Conservation (phyloP, 345 rosid genomes). For the Moricandia moricandioides region DNA sequence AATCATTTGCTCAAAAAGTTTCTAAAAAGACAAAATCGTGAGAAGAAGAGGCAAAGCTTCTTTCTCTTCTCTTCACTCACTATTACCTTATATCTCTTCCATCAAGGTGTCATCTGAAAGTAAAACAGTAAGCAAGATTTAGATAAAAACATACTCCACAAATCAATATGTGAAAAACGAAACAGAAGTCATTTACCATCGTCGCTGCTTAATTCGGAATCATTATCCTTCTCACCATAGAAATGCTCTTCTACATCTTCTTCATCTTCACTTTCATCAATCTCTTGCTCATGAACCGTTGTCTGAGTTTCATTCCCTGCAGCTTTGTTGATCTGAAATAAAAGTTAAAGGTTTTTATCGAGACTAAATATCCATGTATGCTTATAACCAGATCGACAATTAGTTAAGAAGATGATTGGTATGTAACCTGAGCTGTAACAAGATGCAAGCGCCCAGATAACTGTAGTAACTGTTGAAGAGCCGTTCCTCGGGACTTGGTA, state of each 20-base stretch:
- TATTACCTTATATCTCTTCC: conserved; percentile 24
- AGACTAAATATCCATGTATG: neutral
- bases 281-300: conserved; percentile 31
- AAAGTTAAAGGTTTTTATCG: neutral
- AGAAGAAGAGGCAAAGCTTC: conserved; percentile 7
- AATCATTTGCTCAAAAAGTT: neutral
- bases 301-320: conserved; percentile 37
- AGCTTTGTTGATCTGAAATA: conserved; percentile 66
- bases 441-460: conserved; percentile 85
- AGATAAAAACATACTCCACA: neutral
- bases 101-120: conserved; percentile 33
- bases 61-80: conserved; percentile 5
- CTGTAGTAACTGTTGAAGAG: conserved; percentile 66
- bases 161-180: neutral
- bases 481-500: conserved; percentile 54
- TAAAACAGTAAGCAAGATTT: conserved; percentile 1
- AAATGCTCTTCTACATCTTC: conserved; percentile 62
- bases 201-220: conserved; percentile 73
- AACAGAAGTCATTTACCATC: conserved; percentile 29
- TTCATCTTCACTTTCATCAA: conserved; percentile 54
- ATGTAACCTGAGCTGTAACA: conserved; percentile 68
- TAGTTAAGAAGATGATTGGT: neutral
- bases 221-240: conserved; percentile 64
- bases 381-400: neutral
- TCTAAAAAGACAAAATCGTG: neutral